These are phyloP conservation scores for Microbotryum saponariae DNA, from an alignment of 1,284 basidiomycete species.

Conservation along the genomic window DNA sequence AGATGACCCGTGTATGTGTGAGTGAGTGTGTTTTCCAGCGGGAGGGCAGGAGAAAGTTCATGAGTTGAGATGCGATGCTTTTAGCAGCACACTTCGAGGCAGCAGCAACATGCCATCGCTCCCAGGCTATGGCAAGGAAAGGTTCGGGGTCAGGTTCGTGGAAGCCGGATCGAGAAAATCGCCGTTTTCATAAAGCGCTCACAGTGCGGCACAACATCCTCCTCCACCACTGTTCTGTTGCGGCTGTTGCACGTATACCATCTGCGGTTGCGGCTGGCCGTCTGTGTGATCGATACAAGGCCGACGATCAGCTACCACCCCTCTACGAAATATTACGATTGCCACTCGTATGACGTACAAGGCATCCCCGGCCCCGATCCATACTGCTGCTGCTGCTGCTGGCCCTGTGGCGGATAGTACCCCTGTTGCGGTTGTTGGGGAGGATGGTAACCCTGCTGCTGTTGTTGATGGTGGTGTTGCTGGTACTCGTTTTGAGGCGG, in stretches of 20 bases:
- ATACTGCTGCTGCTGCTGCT: not conserved
- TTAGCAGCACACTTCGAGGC: conserved; percentile 20
- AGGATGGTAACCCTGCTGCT: no score
- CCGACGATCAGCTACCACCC: no score
- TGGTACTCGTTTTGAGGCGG: no score
- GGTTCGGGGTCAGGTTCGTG: no score
- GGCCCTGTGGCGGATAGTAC: conserved; percentile 6
- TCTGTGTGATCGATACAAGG: no score
- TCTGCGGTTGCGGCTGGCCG: not conserved
- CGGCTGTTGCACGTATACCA: conserved; percentile 11
- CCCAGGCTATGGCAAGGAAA: not conserved
- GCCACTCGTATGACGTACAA: not conserved
- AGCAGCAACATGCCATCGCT: conserved; percentile 10
- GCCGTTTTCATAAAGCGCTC: no score
- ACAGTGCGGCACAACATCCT: conserved; percentile 8
- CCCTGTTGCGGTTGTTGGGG: conserved; percentile 25
- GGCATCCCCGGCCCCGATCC: not conserved
- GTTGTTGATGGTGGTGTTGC: no score
- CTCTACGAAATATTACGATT: not conserved
- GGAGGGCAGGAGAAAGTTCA: not conserved
- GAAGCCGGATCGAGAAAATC: not conserved
- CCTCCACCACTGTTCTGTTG: conserved; percentile 1
- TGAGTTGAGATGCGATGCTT: not conserved
- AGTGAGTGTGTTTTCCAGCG: not conserved
- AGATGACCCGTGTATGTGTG: not conserved